A percentile compares a stretch with the other conserved stretches of the same genome.
These are phyloP conservation scores for Trichosanthes truncata DNA, from an alignment of 306 rosid genomes.

Conservation along the genomic window DNA sequence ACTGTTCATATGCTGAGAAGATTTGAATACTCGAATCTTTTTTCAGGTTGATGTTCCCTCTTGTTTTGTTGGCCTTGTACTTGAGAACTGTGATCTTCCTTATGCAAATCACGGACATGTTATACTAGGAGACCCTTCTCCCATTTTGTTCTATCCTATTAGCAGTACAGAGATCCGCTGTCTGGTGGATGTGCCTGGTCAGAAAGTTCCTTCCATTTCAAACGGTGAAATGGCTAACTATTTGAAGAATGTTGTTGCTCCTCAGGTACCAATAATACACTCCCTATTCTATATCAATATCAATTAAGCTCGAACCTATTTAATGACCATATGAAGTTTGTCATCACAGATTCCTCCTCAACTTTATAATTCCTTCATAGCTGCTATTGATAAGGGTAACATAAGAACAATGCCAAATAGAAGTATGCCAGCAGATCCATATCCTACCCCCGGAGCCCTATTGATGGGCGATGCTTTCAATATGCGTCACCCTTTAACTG, in stretches of 20 bases:
- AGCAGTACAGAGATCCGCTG: constrained; percentile 90
- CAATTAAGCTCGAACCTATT: not conserved
- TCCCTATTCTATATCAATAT: not conserved
- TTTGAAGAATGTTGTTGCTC: constrained; percentile 74
- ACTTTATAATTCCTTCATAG: constrained; percentile 58
- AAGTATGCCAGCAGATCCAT: constrained; percentile 94
- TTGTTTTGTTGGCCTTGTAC: constrained; percentile 75
- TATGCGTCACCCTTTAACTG: constrained; percentile 96
- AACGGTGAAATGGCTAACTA: constrained; percentile 86
- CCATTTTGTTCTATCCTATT: constrained; percentile 82
- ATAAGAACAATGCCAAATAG: constrained; percentile 93
- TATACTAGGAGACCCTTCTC: constrained; percentile 85
- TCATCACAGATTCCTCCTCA: constrained; percentile 70
- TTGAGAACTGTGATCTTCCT: constrained; percentile 91
- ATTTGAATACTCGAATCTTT: not conserved
- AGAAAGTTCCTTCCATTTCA: constrained; percentile 84
- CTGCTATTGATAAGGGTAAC: constrained; percentile 73
- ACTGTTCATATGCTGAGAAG: not conserved
- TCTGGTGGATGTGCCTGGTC: constrained; percentile 94
- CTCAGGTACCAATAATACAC: constrained; percentile 47
- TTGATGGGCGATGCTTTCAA: constrained; percentile 96
- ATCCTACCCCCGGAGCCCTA: constrained; percentile 88
- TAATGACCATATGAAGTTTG: constrained; percentile 14
- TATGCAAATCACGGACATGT: constrained; percentile 83
- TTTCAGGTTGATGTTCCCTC: constrained; percentile 86